These are phyloP conservation scores for Boletus tylopilopsis DNA, from an alignment of 768 basidiomycete species.

Conservation along the genomic window DNA sequence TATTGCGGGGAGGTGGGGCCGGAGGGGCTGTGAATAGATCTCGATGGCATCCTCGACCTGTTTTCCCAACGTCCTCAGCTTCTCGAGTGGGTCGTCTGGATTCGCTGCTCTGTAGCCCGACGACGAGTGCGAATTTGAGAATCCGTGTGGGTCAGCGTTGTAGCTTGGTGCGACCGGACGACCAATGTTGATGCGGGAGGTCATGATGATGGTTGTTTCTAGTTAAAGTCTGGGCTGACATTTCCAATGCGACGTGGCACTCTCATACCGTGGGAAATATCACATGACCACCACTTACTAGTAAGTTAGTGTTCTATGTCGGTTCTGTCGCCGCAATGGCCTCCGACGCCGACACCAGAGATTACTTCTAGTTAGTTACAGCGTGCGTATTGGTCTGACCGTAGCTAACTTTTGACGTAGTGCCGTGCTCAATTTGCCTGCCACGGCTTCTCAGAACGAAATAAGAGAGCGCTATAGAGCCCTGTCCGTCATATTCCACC, in stretches of 20 bases:
- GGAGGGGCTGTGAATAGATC: slow-evolving; percentile 87
- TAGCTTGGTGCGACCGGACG: slow-evolving; percentile 62
- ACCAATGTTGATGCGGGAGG: slow-evolving; percentile 78
- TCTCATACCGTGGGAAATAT: slow-evolving; percentile 22
- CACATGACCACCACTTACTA: too few relatives aligned
- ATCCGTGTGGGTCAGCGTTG: slow-evolving; percentile 74
- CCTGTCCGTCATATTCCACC: slow-evolving; percentile 78
- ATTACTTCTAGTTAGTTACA: slow-evolving; percentile 30
- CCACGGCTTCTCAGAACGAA: slow-evolving; percentile 58
- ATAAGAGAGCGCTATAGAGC: slow-evolving; percentile 71
- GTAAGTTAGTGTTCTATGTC: too few relatives aligned
- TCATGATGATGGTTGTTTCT: slow-evolving; percentile 54
- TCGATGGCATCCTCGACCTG: slow-evolving; percentile 91
- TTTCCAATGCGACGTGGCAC: slow-evolving; percentile 25
- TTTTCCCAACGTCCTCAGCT: slow-evolving; percentile 64
- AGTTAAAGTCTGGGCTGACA: neutral
- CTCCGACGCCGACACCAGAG: slow-evolving; percentile 9
- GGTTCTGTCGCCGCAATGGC: too few relatives aligned
- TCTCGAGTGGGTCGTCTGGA: slow-evolving; percentile 80
- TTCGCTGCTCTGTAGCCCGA: slow-evolving; percentile 75
- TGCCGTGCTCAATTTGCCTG: slow-evolving; percentile 67
- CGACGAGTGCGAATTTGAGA: slow-evolving; percentile 67
- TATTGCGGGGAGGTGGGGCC: slow-evolving; percentile 90
- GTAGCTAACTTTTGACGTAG: slow-evolving; percentile 21
- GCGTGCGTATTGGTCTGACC: neutral